phyloP scores from a whole-genome alignment of 1,284 basidiomycete genomes.

The Agaricales sp. region DNA sequence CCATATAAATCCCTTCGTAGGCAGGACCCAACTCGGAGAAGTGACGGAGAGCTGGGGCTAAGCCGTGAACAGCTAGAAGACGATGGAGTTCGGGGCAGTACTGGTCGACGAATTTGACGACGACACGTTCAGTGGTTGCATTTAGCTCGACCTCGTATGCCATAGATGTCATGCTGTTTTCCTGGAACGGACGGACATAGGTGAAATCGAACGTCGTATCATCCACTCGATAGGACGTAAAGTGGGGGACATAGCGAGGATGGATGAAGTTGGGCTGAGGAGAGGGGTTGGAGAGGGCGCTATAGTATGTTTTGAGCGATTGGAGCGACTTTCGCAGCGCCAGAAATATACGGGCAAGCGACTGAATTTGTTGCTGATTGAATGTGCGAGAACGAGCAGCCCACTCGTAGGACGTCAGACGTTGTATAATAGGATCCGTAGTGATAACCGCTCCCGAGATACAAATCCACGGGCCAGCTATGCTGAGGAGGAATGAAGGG shows the following conservation, averaged over 20 bases:
- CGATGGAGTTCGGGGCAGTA: conserved; percentile 13
- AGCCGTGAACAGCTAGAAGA: conserved; percentile 8
- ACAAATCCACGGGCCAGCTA: conserved; percentile 17
- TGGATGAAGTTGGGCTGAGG: conserved; percentile 1
- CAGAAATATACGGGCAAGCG: conserved; percentile 2
- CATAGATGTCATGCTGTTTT: conserved; percentile 3
- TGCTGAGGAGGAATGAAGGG: conserved; percentile 19
- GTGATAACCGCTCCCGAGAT: conserved; percentile 18
- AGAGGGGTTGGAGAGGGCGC: conserved; percentile 3
- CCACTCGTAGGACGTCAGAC: conserved; percentile 14
- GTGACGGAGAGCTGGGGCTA: conserved; percentile 14
- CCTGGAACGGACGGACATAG: not conserved
- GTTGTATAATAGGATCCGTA: conserved; percentile 17
- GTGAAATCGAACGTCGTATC: not conserved
- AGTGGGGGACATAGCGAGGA: conserved; percentile 1
- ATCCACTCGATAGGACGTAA: not conserved
- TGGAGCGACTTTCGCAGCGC: not conserved
- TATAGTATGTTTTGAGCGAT: not conserved
- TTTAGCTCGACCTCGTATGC: conserved; percentile 7
- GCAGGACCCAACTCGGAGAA: conserved; percentile 4
- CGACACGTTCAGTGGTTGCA: conserved; percentile 5
- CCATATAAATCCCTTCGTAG: not conserved
- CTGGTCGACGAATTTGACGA: conserved; percentile 14
- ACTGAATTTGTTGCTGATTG: conserved; percentile 7
- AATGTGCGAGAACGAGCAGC: conserved; percentile 5